Conservation (phyloP, 2,329 filamentous ascomycete species). For the Simplicillium sp. region DNA sequence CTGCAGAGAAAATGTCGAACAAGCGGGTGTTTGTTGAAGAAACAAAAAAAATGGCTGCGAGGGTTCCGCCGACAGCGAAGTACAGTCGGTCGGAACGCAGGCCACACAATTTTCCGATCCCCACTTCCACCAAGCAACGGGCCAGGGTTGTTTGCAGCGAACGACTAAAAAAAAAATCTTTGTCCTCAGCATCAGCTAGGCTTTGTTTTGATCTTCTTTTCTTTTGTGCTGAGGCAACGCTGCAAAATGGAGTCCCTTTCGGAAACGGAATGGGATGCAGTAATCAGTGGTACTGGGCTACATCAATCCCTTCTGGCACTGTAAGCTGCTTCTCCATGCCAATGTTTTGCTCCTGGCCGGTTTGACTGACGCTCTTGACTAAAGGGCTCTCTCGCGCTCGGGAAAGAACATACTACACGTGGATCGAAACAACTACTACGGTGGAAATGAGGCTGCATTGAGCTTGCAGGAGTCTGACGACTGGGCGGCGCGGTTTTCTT, state of each 20-base stretch:
- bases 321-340: slow-evolving; percentile 40
- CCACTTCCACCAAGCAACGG: not conserved
- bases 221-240: slow-evolving; percentile 3
- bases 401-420: slow-evolving; percentile 86
- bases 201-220: slow-evolving; percentile 11
- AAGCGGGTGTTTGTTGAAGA: slow-evolving; percentile 28
- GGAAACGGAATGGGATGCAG: slow-evolving; percentile 69
- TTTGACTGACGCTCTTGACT: slow-evolving; percentile 23
- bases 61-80: not conserved
- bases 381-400: slow-evolving; percentile 84
- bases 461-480: slow-evolving; percentile 71
- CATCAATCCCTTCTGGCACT: slow-evolving; percentile 72
- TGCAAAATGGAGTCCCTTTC: slow-evolving; percentile 61
- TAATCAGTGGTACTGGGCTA: slow-evolving; percentile 70
- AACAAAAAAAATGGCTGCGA: slow-evolving; percentile 12
- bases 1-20: slow-evolving; percentile 14
- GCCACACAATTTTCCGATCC: slow-evolving; percentile 4
- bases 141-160: not conserved
- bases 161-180: not conserved
- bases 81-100: not conserved
- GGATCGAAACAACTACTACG: slow-evolving; percentile 83
- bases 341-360: slow-evolving; percentile 9
- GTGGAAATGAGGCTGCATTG: slow-evolving; percentile 74
- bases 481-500: slow-evolving; percentile 48
- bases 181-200: no score